Percentiles rank a stretch among this genome's conserved stretches.
These are phyloP conservation scores for Periconia sp. DNA, from an alignment of 2,329 filamentous ascomycete genomes.

Conservation along the genomic window DNA sequence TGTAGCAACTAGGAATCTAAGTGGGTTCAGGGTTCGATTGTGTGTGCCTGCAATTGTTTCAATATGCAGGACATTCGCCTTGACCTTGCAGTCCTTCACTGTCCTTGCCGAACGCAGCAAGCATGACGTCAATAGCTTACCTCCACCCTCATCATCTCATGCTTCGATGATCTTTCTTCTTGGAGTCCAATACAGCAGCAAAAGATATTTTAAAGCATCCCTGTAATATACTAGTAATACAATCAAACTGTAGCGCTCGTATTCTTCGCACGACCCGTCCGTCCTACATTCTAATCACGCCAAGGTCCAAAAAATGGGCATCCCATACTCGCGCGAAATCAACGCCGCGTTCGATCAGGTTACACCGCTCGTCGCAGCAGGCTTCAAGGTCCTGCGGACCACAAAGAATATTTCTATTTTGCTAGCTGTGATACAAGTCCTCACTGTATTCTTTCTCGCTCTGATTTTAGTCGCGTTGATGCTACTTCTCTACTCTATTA, in stretches of 20 bases:
- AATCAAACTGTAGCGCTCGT: too few species aligned
- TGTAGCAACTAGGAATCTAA: too few species aligned
- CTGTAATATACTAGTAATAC: too few species aligned
- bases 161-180: conserved; percentile 1
- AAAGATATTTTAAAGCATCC: too few species aligned
- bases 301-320: conserved; percentile 59
- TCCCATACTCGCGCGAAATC: conserved; percentile 60
- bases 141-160: background rate
- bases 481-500: conserved; percentile 52
- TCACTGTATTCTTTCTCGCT: conserved; percentile 51
- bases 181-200: too few species aligned
- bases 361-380: conserved; percentile 57
- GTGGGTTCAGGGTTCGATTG: too few species aligned
- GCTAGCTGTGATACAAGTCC: conserved; percentile 55
- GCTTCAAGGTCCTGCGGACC: conserved; percentile 57
- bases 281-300: too few species aligned
- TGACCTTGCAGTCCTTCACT: too few species aligned
- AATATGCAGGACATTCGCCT: too few species aligned
- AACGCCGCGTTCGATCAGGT: conserved; percentile 60
- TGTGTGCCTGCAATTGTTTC: too few species aligned
- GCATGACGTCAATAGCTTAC: background rate
- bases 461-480: conserved; percentile 49
- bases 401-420: conserved; percentile 58
- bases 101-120: background rate
- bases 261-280: too few species aligned